Base-by-base conservation (phyloP, 257 asterid species). In the Echium plantagineum region DNA sequence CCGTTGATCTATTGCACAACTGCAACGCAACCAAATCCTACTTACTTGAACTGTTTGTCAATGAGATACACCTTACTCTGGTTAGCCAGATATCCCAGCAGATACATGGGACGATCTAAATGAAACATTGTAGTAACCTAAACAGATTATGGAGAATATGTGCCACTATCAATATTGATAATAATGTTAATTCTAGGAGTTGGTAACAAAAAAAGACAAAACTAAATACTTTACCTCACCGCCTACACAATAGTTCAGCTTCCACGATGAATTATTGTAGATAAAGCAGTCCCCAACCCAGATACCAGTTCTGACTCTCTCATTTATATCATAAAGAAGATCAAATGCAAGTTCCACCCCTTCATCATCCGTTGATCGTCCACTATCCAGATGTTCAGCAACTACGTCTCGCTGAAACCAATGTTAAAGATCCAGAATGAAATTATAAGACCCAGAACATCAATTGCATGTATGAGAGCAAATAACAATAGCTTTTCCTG, bases 271-370 rank as follows among this genome's bases (percentile, higher is more conserved):
- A 76, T 85, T 87, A 62, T 67, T 87, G 85, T 87, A 87, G 69
- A 87, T 87, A 73, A 85, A 87, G 74, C 96, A 87, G 75, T 87
- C 96, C 66, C 96, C 94, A 52, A 87, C 94, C 96, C 94, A 87
- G 61, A 85, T 48, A 61, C 91, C 94, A 75, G 94, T 87, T 52
- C 90, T 75, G 35, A 83, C 94, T 52, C 96, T 79, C 76, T 87
- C 96, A 81, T 85, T 85, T 58, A 87, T 83, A 69, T 85, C 94
- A 79, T 80, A 82, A 66, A 87, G 89, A 65, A 79, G 87, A 79
- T 83, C 94, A 79, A 87, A 87, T 63, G 96, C 94, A 78, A 82
- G 91, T 77, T 87, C 96, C 69, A 85, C 85, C 0, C 94, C 96
- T 77, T 87, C 76, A 58, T 87, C 96, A 71, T 87, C 96, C 61